Base-by-base conservation (phyloP, 2,329 filamentous ascomycete genomes). In the Zelopaecilomyces penicillatus region DNA sequence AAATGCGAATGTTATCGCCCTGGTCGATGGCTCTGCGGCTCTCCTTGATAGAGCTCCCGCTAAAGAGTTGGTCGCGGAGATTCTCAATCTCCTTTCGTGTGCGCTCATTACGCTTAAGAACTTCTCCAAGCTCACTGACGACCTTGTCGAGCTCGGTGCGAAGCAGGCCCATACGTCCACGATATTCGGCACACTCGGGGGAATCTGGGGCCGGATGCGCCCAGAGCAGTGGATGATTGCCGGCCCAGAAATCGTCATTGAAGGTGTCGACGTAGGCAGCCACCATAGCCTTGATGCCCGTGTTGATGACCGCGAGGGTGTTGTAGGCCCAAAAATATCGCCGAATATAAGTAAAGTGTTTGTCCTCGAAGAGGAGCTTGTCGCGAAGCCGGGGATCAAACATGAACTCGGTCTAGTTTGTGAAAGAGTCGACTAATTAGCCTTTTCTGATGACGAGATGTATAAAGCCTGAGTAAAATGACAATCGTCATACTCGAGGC, bases 321-420 rank as follows among this genome's bases (percentile, higher is more conserved):
- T 80, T 78, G 53, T 74, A 79, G 1, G 75, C 76, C 71, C 77
- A 82, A 54, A 81, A 82, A 53, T 82, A 81, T 11, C 77, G 69
- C 1, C 76, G 67, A 11, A 76, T 78, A 61, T 77, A 80, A 1
- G 77, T 81, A 53, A 79, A 81, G 44, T 76, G 61, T 42, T 69
- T 67, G 54, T 82, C 78, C 56, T 82, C 78, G 51, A 82, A 82
- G 1, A 82, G 66, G 0, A 80, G 67, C 50, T 73, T 71, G 58
- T 79, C 76, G 9, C 78, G 68, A 5, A 80, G 60, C 19, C 68
- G 65, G 34, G 66, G 65, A 48, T 80, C 67, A 52, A 82, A 82
- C 59, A 82, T 75, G 57, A 81, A 81, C 30, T 75, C 66, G 4
- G 66, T 63, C 68, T 65, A 30, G 43, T 0, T 11, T 6, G 9